Evolutionary conservation across 1,284 basidiomycete species (phyloP).

Genomic region (Sanguinoderma infundibulare): DNA sequence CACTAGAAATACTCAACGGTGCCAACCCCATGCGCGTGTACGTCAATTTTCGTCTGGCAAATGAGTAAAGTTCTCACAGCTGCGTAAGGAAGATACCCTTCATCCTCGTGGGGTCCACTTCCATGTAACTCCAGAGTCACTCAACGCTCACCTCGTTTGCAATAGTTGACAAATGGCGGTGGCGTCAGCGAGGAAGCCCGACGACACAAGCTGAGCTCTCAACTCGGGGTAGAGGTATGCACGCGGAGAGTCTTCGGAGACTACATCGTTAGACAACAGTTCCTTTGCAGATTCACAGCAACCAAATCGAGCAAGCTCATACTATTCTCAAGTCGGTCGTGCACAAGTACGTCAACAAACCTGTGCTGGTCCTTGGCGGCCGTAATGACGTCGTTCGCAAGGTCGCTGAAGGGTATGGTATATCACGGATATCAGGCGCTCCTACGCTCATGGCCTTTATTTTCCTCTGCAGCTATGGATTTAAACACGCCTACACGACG

Average conservation of each 20-base stretch:
- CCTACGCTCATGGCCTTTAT: slow-evolving; percentile 33
- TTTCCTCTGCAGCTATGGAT: slow-evolving; percentile 82
- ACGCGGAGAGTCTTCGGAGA: background rate
- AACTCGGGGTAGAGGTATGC: slow-evolving; percentile 73
- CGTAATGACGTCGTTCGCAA: slow-evolving; percentile 71
- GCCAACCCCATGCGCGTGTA: slow-evolving; percentile 68
- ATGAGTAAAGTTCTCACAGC: background rate
- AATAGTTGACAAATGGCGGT: slow-evolving; percentile 89
- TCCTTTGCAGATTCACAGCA: slow-evolving; percentile 58
- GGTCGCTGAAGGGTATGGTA: slow-evolving; percentile 75
- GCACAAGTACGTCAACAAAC: slow-evolving; percentile 69
- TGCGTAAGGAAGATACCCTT: slow-evolving; percentile 83
- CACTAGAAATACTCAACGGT: slow-evolving; percentile 79
- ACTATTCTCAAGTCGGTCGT: slow-evolving; percentile 81
- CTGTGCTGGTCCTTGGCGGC: slow-evolving; percentile 90
- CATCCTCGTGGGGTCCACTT: slow-evolving; percentile 64
- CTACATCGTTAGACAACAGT: background rate
- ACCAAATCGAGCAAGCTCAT: slow-evolving; percentile 91
- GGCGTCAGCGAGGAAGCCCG: slow-evolving; percentile 82
- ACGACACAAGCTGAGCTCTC: slow-evolving; percentile 64
- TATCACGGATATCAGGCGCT: background rate
- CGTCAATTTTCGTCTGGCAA: slow-evolving; percentile 32
- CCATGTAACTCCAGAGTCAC: slow-evolving; percentile 11
- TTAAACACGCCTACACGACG: slow-evolving; percentile 82
- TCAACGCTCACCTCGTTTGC: slow-evolving; percentile 8